These are phyloP conservation scores for Flaveria floridana DNA, from an alignment of 140 eudicot species.

Conservation along the genomic window DNA sequence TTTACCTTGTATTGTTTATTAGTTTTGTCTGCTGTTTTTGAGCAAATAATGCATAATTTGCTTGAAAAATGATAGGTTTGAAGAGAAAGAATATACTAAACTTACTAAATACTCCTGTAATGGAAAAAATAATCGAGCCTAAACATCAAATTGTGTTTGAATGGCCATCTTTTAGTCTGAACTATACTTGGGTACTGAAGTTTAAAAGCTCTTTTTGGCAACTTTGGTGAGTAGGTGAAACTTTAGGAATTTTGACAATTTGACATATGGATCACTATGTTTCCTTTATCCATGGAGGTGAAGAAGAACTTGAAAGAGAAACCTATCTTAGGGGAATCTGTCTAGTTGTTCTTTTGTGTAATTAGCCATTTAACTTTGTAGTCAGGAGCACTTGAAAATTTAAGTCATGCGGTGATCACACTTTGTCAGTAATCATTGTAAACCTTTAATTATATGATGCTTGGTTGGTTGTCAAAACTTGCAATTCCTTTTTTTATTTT, in stretches of 20 bases:
- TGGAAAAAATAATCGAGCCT: background rate
- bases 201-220: background rate
- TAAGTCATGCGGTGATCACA: background rate
- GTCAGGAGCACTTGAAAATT: slow-evolving; percentile 13
- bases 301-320: background rate
- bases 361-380: background rate
- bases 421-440: background rate
- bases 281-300: background rate
- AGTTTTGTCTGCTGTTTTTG: background rate
- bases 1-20: background rate
- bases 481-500: background rate
- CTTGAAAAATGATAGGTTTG: background rate
- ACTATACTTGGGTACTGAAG: background rate
- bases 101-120: background rate
- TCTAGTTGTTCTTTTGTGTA: background rate
- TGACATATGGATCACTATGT: background rate
- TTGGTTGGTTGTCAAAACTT: slow-evolving; percentile 6
- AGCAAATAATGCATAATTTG: background rate
- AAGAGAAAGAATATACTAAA: background rate
- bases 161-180: background rate
- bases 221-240: background rate
- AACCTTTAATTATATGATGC: background rate
- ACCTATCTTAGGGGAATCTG: background rate
- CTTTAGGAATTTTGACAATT: background rate
- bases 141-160: background rate